Conservation (phyloP, 768 basidiomycete genomes). For the Psilocybe cubensis region DNA sequence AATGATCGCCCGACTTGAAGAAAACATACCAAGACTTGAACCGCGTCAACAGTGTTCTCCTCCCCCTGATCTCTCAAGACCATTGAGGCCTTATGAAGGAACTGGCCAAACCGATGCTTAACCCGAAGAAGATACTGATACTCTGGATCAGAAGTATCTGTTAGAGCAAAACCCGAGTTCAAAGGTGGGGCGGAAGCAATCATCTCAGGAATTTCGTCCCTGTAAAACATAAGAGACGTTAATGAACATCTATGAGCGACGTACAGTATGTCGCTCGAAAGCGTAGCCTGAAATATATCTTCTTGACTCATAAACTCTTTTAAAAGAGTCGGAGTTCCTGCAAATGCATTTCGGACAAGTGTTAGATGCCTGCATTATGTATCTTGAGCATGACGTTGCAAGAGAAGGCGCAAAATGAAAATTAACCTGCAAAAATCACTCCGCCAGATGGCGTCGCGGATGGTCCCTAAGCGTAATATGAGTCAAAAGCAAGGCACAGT, state of each 20-base stretch:
- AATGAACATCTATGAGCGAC: conserved; percentile 21
- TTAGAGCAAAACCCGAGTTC: conserved; percentile 68
- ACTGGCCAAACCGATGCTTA: conserved; percentile 64
- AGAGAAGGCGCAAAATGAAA: conserved; percentile 3
- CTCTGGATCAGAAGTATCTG: conserved; percentile 64
- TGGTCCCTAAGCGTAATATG: conserved; percentile 34
- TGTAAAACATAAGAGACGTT: conserved; percentile 27
- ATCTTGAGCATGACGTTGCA: neutral
- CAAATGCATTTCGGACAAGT: conserved; percentile 74
- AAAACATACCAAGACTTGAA: conserved; percentile 65
- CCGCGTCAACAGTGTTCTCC: conserved; percentile 82
- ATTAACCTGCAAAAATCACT: conserved; percentile 84
- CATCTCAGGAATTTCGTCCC: conserved; percentile 79
- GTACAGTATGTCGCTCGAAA: conserved; percentile 73
- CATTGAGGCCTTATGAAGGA: conserved; percentile 73
- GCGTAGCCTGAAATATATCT: conserved; percentile 44
- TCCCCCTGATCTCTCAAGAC: conserved; percentile 74
- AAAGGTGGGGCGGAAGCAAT: conserved; percentile 66
- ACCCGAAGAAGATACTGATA: conserved; percentile 62
- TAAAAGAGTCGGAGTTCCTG: conserved; percentile 71
- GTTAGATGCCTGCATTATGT: conserved; percentile 57
- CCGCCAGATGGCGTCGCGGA: conserved; percentile 69
- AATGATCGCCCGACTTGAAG: no score
- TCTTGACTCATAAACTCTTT: conserved; percentile 55
- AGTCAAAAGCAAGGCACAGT: conserved; percentile 3